phyloP scores from a whole-genome alignment of 495 filamentous ascomycete genomes.

The Pseudevernia furfuracea region DNA sequence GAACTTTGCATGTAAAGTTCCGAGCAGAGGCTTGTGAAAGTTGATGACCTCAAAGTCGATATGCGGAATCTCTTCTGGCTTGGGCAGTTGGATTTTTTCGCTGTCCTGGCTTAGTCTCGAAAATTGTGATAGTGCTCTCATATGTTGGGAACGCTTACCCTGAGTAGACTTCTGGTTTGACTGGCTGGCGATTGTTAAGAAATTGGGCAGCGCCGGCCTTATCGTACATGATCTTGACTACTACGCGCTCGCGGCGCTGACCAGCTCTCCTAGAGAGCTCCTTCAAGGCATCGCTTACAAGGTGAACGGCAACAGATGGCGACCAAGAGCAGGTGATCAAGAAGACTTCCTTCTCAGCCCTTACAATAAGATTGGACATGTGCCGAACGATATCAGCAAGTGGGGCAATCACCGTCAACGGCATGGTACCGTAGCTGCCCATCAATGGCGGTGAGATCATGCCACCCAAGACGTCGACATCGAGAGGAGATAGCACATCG shows the following conservation, averaged over 20 bases:
- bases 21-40: slow-evolving; percentile 62
- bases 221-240: slow-evolving; percentile 72
- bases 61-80: slow-evolving; percentile 56
- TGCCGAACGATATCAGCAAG: slow-evolving; percentile 65
- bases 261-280: slow-evolving; percentile 62
- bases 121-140: neutral
- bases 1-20: slow-evolving; percentile 73
- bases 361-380: slow-evolving; percentile 66
- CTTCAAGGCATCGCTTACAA: slow-evolving; percentile 58
- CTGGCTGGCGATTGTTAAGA: slow-evolving; percentile 53
- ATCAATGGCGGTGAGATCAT: slow-evolving; percentile 65
- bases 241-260: slow-evolving; percentile 46
- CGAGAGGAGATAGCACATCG: slow-evolving; percentile 54
- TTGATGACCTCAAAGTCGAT: slow-evolving; percentile 67
- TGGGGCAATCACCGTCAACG: slow-evolving; percentile 60
- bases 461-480: slow-evolving; percentile 46
- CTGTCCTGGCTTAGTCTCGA: neutral
- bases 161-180: slow-evolving; percentile 50
- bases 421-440: slow-evolving; percentile 58
- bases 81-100: slow-evolving; percentile 46
- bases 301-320: slow-evolving; percentile 54
- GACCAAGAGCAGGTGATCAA: slow-evolving; percentile 72
- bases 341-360: slow-evolving; percentile 64
- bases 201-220: slow-evolving; percentile 49
- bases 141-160: slow-evolving; percentile 26